Percentiles rank a stretch among this genome's conserved stretches.
These are phyloP conservation scores for Actinomortierella ambigua DNA, from an alignment of 371 early-diverging fungal species.

Conservation along the genomic window DNA sequence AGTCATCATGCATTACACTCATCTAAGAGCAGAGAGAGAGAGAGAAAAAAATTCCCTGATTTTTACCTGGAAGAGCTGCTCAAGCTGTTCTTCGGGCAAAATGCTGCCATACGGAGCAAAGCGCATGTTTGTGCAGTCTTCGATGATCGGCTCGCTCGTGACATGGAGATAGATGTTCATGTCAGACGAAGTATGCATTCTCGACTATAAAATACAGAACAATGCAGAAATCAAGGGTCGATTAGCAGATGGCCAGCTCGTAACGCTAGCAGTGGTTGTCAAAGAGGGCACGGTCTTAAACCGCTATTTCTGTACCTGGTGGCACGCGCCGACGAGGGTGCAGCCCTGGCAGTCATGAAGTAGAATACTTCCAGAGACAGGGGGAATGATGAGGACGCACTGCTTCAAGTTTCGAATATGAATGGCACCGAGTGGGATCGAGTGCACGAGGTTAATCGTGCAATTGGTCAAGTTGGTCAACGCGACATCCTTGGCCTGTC, in stretches of 20 bases:
- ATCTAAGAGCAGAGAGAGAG: background rate
- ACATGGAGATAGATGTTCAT: conserved; percentile 70
- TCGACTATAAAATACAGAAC: conserved; percentile 52
- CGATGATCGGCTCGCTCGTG: conserved; percentile 83
- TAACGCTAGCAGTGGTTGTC: background rate
- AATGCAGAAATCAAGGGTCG: background rate
- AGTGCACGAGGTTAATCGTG: conserved; percentile 55
- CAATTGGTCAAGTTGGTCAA: conserved; percentile 59
- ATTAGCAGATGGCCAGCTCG: background rate
- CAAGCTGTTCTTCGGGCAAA: conserved; percentile 22
- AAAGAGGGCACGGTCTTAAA: background rate
- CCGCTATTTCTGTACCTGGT: conserved; percentile 62
- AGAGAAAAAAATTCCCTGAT: conserved; percentile 2
- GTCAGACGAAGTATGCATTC: conserved; percentile 74
- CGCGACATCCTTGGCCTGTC: conserved; percentile 52
- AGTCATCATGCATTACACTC: conserved; percentile 3
- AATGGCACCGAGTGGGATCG: conserved; percentile 57
- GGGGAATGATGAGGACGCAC: conserved; percentile 65
- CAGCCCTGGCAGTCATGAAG: conserved; percentile 66
- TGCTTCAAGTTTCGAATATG: conserved; percentile 68
- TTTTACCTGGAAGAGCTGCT: conserved; percentile 28
- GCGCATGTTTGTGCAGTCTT: conserved; percentile 64
- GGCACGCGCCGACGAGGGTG: conserved; percentile 68
- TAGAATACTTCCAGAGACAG: conserved; percentile 72
- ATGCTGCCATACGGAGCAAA: conserved; percentile 52